phyloP scores from a whole-genome alignment of 2,329 filamentous ascomycete species.

The Diaporthe vaccinii region DNA sequence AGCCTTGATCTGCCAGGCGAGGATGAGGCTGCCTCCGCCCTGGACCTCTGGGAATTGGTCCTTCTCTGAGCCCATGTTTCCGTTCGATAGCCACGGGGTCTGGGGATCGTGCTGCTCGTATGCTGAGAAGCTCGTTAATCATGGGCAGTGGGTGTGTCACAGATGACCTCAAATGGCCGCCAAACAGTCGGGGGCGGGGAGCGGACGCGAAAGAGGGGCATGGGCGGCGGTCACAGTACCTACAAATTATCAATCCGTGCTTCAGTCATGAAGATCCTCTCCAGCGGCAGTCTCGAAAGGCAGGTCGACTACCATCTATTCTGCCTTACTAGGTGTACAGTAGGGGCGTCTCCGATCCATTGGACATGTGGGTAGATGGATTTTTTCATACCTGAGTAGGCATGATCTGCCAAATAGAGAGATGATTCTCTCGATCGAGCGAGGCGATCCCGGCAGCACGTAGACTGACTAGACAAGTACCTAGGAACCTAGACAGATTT shows the following conservation, averaged over 20 bases:
- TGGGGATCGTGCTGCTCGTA: background rate
- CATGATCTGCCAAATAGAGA: background rate
- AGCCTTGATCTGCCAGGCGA: slow-evolving; percentile 94
- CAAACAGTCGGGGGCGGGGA: background rate
- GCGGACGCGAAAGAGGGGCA: background rate
- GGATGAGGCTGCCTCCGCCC: slow-evolving; percentile 90
- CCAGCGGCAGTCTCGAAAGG: background rate
- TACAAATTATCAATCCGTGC: too few species aligned
- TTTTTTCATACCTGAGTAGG: background rate
- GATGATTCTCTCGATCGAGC: background rate
- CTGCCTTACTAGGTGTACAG: background rate
- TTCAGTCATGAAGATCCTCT: background rate
- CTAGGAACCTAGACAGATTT: background rate
- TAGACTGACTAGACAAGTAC: background rate
- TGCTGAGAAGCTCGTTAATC: background rate
- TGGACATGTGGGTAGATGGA: background rate
- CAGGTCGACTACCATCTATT: background rate
- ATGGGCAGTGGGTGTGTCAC: background rate
- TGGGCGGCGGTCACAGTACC: too few species aligned
- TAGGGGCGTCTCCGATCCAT: background rate
- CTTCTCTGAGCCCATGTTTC: slow-evolving; percentile 2
- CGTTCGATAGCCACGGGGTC: slow-evolving; percentile 5
- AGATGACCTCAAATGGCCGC: background rate
- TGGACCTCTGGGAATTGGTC: slow-evolving; percentile 82
- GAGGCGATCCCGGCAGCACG: slow-evolving; percentile 6